A percentile compares a stretch with the other conserved stretches of the same genome.
These are phyloP conservation scores for Trichoderma breve DNA, from an alignment of 2,329 filamentous ascomycete genomes.

Conservation along the genomic window DNA sequence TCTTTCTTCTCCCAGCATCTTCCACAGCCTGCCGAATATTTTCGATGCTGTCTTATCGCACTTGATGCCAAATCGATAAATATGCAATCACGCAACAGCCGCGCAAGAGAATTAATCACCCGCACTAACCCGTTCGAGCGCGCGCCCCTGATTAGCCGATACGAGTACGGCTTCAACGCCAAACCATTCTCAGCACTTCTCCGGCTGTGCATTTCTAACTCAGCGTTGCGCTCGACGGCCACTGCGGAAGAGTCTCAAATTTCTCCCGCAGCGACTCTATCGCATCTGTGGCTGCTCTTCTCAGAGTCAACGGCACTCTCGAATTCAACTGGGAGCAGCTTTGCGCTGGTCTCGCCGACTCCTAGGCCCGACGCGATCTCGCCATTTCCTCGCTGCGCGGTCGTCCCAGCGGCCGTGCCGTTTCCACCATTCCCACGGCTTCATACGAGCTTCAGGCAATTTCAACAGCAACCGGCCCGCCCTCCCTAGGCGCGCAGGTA, in stretches of 20 bases:
- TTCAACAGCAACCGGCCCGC: slow-evolving; percentile 25
- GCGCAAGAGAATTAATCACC: not conserved
- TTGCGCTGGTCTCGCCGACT: not conserved
- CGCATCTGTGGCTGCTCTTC: not conserved
- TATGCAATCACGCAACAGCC: slow-evolving; percentile 5
- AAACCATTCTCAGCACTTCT: slow-evolving; percentile 16
- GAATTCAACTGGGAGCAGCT: not conserved
- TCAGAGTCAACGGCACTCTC: not conserved
- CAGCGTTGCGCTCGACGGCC: slow-evolving; percentile 14
- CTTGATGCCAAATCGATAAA: not conserved
- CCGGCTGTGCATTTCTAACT: slow-evolving; percentile 2
- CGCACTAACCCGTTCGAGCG: slow-evolving; percentile 21
- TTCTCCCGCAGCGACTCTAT: not conserved
- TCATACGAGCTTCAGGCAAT: slow-evolving; percentile 39
- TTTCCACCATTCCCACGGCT: slow-evolving; percentile 47
- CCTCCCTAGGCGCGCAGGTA: slow-evolving; percentile 32
- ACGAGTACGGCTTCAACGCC: slow-evolving; percentile 15
- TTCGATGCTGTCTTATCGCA: not conserved
- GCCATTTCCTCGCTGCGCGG: slow-evolving; percentile 37
- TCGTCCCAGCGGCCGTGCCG: slow-evolving; percentile 47
- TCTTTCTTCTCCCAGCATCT: not conserved
- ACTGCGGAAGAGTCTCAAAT: not conserved
- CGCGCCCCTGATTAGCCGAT: slow-evolving; percentile 21
- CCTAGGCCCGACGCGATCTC: slow-evolving; percentile 28
- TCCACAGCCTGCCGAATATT: not conserved